Evolutionary conservation across 1,284 basidiomycete species (phyloP).

Genomic region (Trametes polyzona): DNA sequence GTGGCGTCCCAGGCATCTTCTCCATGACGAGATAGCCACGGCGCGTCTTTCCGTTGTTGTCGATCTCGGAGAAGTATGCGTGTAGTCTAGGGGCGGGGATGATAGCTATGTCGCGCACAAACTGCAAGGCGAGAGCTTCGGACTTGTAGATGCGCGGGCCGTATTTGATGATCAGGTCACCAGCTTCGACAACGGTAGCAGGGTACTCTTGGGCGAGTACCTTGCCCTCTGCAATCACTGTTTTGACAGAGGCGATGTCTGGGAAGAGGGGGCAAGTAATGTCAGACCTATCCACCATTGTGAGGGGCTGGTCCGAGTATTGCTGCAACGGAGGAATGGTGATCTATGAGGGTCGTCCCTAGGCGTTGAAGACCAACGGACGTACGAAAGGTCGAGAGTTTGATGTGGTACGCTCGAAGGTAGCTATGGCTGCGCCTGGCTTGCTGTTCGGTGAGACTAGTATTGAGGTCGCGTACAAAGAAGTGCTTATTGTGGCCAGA

Average conservation of each 20-base stretch:
- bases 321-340: no score
- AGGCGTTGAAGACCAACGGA: no score
- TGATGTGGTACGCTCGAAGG: no score
- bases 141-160: background rate
- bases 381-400: no score
- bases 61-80: background rate
- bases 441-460: no score
- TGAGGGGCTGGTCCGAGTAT: no score
- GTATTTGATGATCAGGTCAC: background rate
- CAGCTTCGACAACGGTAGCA: background rate
- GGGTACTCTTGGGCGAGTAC: conserved; percentile 6
- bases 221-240: background rate
- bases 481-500: no score
- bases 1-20: background rate
- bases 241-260: background rate
- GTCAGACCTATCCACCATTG: background rate
- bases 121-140: background rate
- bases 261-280: background rate
- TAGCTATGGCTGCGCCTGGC: no score
- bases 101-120: background rate
- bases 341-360: no score
- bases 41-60: background rate
- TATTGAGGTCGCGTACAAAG: no score
- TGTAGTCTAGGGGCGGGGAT: background rate
- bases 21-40: background rate